phyloP scores from a whole-genome alignment of 768 basidiomycete genomes.

The Mycena rosella region DNA sequence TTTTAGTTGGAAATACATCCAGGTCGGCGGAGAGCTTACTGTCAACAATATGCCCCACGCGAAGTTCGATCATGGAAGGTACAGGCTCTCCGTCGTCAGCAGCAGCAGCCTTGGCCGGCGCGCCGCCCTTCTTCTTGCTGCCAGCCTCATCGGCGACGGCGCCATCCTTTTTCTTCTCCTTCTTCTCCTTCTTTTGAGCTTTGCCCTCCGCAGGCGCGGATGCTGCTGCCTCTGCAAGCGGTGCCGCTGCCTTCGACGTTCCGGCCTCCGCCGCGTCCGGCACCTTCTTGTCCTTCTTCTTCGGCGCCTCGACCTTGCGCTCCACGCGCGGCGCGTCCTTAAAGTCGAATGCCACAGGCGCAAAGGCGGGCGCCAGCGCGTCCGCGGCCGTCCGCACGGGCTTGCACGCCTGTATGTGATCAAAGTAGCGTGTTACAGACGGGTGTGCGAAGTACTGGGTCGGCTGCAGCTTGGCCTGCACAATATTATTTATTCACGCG shows the following conservation, averaged over 20 bases:
- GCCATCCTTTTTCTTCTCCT: conserved; percentile 68
- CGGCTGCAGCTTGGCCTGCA: conserved; percentile 76
- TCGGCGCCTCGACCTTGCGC: conserved; percentile 77
- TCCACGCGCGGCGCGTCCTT: conserved; percentile 80
- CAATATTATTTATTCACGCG: conserved; percentile 3
- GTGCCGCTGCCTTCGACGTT: conserved; percentile 43
- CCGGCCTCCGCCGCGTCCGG: conserved; percentile 44
- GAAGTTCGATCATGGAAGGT: conserved; percentile 97
- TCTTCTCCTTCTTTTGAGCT: conserved; percentile 67
- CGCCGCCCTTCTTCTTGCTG: conserved; percentile 54
- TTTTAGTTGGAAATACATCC: conserved; percentile 12
- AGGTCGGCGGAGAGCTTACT: conserved; percentile 60
- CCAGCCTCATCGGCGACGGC: conserved; percentile 50
- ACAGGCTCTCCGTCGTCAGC: conserved; percentile 85
- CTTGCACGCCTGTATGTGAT: conserved; percentile 87
- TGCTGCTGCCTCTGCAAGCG: conserved; percentile 36
- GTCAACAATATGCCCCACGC: conserved; percentile 93
- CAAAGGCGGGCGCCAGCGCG: conserved; percentile 63
- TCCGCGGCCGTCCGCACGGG: conserved; percentile 71
- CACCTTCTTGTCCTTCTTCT: conserved; percentile 81
- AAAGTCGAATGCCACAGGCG: conserved; percentile 76
- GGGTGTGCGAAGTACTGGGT: conserved; percentile 85
- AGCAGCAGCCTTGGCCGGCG: conserved; percentile 58
- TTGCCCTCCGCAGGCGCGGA: conserved; percentile 44
- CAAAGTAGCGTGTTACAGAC: conserved; percentile 92